Conservation (phyloP, 106 monocot species). For the Dioscorea dumetorum region DNA sequence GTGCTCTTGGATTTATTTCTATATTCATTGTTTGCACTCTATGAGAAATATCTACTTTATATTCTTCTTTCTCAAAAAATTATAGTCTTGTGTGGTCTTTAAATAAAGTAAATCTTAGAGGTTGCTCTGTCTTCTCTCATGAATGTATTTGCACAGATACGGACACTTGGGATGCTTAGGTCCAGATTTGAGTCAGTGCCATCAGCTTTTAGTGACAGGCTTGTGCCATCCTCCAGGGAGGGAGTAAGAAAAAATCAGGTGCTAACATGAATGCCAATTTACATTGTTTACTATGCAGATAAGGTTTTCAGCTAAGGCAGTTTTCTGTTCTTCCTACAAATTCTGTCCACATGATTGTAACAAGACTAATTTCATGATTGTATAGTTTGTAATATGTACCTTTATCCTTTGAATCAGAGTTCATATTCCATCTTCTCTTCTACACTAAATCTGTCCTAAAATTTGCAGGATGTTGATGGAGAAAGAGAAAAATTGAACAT, state of each 20-base stretch:
- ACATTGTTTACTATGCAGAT: neutral
- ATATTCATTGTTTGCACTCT: neutral
- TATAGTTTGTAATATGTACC: too few relatives aligned
- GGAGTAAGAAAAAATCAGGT: conserved; percentile 25
- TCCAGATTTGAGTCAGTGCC: conserved; percentile 92
- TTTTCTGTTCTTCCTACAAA: too few relatives aligned
- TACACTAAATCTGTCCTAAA: conserved; percentile 10
- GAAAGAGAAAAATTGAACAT: conserved; percentile 40
- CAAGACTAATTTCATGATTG: too few relatives aligned
- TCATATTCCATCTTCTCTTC: neutral
- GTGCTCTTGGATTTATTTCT: too few relatives aligned
- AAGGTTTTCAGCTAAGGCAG: neutral
- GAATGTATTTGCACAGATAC: conserved; percentile 42
- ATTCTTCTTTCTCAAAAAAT: neutral
- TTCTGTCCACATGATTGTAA: too few relatives aligned
- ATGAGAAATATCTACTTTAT: neutral
- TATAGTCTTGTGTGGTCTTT: neutral
- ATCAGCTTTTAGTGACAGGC: conserved; percentile 45
- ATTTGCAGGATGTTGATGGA: conserved; percentile 47
- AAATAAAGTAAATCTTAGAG: neutral
- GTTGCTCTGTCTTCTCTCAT: conserved; percentile 6
- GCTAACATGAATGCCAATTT: conserved; percentile 7
- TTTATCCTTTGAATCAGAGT: too few relatives aligned
- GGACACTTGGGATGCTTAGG: conserved; percentile 95
- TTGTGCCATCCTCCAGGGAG: conserved; percentile 46